Conservation (phyloP, 1,284 basidiomycete species). For the Ceraceosorus guamensis region DNA sequence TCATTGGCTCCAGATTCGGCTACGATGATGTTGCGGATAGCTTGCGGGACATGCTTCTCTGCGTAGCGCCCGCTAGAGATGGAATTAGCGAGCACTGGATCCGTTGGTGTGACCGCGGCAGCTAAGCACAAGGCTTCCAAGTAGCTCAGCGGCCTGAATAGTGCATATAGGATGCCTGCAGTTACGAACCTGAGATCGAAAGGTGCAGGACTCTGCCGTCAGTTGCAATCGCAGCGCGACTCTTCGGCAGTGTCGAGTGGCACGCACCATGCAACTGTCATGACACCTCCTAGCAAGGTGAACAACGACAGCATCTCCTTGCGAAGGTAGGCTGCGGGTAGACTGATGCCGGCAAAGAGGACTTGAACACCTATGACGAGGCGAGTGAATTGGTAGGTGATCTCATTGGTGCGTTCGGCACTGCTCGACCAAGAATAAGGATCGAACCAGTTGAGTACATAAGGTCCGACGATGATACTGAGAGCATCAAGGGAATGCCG, state of each 20-base stretch:
- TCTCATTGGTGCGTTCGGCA: conserved; percentile 18
- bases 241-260: not conserved
- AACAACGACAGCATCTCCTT: conserved; percentile 41
- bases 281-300: conserved; percentile 48
- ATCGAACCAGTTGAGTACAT: conserved; percentile 44
- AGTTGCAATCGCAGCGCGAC: too few relatives aligned
- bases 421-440: conserved; percentile 30
- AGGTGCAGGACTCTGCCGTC: not conserved
- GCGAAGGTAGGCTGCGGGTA: conserved; percentile 47
- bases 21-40: conserved; percentile 48
- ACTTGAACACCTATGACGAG: conserved; percentile 47
- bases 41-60: conserved; percentile 49
- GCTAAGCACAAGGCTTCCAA: conserved; percentile 49
- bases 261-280: conserved; percentile 49
- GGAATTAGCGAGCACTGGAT: conserved; percentile 48
- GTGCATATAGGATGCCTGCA: conserved; percentile 45
- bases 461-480: conserved; percentile 39
- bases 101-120: conserved; percentile 50
- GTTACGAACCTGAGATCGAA: conserved; percentile 35
- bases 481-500: not conserved
- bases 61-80: conserved; percentile 50
- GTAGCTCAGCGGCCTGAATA: conserved; percentile 48
- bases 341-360: conserved; percentile 50
- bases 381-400: conserved; percentile 49
- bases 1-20: conserved; percentile 52